These are phyloP conservation scores for Tuber brumale DNA, from an alignment of 495 filamentous ascomycete genomes.

Conservation along the genomic window DNA sequence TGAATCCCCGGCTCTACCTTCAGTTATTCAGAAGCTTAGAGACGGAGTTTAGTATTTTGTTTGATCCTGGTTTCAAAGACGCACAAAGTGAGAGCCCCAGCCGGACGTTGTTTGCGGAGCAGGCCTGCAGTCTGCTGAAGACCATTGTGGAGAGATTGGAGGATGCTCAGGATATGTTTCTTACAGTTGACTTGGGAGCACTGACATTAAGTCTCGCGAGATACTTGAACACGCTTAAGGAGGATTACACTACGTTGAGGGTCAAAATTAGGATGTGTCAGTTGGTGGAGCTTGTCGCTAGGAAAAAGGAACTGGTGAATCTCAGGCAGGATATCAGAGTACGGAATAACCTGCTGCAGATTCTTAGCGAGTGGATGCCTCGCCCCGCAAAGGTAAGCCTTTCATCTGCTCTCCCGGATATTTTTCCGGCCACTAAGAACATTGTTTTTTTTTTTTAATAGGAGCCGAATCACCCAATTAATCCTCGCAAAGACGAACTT, in stretches of 20 bases:
- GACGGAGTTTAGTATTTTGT: constrained; percentile 51
- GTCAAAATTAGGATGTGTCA: constrained; percentile 63
- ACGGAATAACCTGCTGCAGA: constrained; percentile 58
- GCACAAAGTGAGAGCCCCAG: constrained; percentile 44
- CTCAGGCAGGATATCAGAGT: constrained; percentile 60
- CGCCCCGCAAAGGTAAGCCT: constrained; percentile 46
- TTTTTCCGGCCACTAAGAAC: neutral
- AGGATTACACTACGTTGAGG: constrained; percentile 50
- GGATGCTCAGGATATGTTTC: constrained; percentile 54
- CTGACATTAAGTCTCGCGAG: constrained; percentile 56
- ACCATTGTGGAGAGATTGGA: constrained; percentile 57
- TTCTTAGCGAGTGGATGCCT: constrained; percentile 60
- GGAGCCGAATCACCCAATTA: constrained; percentile 12
- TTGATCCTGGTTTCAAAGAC: constrained; percentile 44
- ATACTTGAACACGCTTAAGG: constrained; percentile 51
- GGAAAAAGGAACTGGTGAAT: constrained; percentile 60
- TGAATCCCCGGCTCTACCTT: constrained; percentile 54
- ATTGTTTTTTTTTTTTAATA: neutral
- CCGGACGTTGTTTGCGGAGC: constrained; percentile 58
- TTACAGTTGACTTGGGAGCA: constrained; percentile 55
- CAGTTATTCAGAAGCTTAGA: constrained; percentile 57
- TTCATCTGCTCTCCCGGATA: constrained; percentile 30
- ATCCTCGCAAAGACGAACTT: constrained; percentile 47
- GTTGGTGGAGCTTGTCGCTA: constrained; percentile 56
- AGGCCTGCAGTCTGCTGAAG: constrained; percentile 56